A percentile compares a stretch with the other conserved stretches of the same genome.
Evolutionary conservation across 2,329 filamentous ascomycete species (phyloP).

Genomic region (Diplodia sapinea): DNA sequence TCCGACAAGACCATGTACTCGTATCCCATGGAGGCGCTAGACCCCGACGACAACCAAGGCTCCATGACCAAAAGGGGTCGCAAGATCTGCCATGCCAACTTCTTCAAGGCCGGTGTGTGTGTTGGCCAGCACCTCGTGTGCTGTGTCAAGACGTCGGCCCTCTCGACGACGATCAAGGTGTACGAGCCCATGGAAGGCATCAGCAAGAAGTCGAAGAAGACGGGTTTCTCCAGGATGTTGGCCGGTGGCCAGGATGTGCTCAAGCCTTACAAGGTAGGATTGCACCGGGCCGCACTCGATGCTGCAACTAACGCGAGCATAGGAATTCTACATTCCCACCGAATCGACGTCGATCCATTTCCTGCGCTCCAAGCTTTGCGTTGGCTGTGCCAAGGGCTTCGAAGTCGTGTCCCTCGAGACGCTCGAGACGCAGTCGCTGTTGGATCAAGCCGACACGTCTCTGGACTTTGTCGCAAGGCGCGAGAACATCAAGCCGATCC

Average conservation of each 20-base stretch:
- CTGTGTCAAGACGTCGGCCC: constrained; percentile 90
- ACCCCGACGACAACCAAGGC: constrained; percentile 75
- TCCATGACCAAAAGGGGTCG: constrained; percentile 83
- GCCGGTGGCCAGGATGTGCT: constrained; percentile 91
- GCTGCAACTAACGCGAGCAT: neutral
- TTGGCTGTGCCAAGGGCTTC: constrained; percentile 93
- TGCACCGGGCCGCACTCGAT: neutral
- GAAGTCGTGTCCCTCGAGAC: constrained; percentile 97
- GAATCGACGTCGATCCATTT: constrained; percentile 99
- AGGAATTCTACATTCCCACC: constrained; percentile 97
- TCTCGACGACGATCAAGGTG: constrained; percentile 98
- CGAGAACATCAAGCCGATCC: constrained; percentile 91
- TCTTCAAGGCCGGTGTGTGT: constrained; percentile 97
- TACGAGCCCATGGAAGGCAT: constrained; percentile 96
- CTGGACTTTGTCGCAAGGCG: constrained; percentile 95
- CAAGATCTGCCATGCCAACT: constrained; percentile 98
- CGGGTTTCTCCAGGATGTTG: constrained; percentile 95
- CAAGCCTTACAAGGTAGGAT: constrained; percentile 80
- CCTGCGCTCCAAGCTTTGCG: constrained; percentile 93
- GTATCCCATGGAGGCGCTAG: constrained; percentile 84
- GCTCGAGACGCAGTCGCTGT: constrained; percentile 94
- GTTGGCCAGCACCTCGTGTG: constrained; percentile 93
- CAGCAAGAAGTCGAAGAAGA: constrained; percentile 93
- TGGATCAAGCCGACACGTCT: constrained; percentile 96
- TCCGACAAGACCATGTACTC: constrained; percentile 93